Evolutionary conservation across 192 early-diverging fungal species (phyloP), one percentile per base, ranked within the genome.

Genomic region (Coemansia sp.): DNA sequence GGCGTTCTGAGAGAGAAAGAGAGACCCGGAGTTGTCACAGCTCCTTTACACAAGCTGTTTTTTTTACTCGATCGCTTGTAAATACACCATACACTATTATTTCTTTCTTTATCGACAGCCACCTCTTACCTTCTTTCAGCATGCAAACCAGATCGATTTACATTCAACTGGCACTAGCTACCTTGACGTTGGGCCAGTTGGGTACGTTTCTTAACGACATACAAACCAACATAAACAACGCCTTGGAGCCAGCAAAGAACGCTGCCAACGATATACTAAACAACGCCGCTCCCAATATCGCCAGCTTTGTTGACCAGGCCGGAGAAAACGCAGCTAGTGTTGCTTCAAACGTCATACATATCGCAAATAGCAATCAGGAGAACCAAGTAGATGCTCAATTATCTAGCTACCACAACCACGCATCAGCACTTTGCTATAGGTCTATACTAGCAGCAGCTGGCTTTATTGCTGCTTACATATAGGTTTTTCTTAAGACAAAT

Each of bases 361-460:
- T 59, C 6, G 52, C 72, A 0, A 75, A 69, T 35, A 64, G 59
- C 46, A 17, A 64, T 53, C 70, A 76, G 39, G 53, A 70, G 19
- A 63, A 30, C 60, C 52, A 72, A 43, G 72, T 81, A 39, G 47
- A 67, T 4, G 43, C 64, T 0, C 70, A 81, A 40, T 70, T 81
- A 33, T 73, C 74, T 16, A 73, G 60, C 52, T 81, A 73, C 38
- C 64, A 81, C 42, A 70, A 42, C 37, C 42, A 50, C 39, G 38
- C 28, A 4, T 16, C 30, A 14, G 55, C 63, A 5, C 44, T 33
- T 37, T 9, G 13, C 57, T 59, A 23, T 6, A 23, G 59, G 59
- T 6, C 33, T 23, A 32, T 14, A 39, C 59, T 61, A 40, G 35
- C 30, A 19, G 35, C 59, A 2, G 59, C 37, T 0, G 37, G 37